Evolutionary conservation across 1,284 basidiomycete species (phyloP).

Genomic region (Cryptococcus wingfieldii): DNA sequence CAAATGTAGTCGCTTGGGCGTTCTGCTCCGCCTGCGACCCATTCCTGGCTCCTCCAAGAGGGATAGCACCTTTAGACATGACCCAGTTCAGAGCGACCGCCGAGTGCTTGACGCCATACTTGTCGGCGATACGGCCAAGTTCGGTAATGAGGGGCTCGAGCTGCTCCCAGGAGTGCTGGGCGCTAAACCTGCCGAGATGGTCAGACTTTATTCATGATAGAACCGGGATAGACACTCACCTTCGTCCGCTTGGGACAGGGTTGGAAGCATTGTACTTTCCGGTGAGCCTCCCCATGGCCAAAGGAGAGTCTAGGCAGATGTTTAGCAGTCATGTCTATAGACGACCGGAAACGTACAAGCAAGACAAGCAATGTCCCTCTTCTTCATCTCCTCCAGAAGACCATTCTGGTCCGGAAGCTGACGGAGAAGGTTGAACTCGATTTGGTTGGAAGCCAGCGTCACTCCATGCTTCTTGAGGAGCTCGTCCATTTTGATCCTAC

Average conservation of each 20-base stretch:
- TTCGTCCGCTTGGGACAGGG: conserved; percentile 32
- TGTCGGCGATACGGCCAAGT: conserved; percentile 34
- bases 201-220: conserved; percentile 13
- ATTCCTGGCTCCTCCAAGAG: conserved; percentile 46
- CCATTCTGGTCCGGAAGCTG: conserved; percentile 37
- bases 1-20: conserved; percentile 29
- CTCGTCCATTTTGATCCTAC: conserved; percentile 34
- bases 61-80: conserved; percentile 46
- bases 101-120: conserved; percentile 34
- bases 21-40: conserved; percentile 36
- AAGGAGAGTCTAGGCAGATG: conserved; percentile 33
- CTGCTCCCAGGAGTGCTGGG: conserved; percentile 28
- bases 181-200: conserved; percentile 13
- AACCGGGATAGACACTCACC: conserved; percentile 11
- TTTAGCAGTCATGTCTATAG: not conserved
- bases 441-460: conserved; percentile 42
- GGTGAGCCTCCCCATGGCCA: conserved; percentile 44
- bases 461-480: conserved; percentile 32
- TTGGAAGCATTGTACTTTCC: conserved; percentile 43
- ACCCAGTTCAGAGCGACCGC: conserved; percentile 48
- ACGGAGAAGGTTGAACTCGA: conserved; percentile 41
- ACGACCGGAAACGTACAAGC: conserved; percentile 31
- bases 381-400: conserved; percentile 37
- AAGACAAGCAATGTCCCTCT: conserved; percentile 37
- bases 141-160: conserved; percentile 39